Evolutionary conservation across 805 yeast species (phyloP).

Genomic region (Metschnikowia santaceciliae): DNA sequence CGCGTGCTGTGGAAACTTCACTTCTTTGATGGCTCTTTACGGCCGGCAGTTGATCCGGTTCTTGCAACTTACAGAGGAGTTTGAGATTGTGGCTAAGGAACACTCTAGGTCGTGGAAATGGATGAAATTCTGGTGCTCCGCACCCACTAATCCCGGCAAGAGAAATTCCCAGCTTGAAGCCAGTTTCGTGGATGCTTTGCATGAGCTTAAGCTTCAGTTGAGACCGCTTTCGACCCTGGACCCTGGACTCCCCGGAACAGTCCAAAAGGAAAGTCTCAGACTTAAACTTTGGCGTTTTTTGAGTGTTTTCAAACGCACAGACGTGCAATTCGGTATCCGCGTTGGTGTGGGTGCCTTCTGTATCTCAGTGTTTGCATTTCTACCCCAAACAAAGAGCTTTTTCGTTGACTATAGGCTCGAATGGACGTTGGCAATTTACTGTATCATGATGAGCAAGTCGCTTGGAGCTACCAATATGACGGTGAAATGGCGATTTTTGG

Average conservation of each 20-base stretch:
- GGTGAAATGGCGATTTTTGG: slow-evolving; percentile 66
- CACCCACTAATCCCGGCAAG: slow-evolving; percentile 9
- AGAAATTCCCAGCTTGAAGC: slow-evolving; percentile 8
- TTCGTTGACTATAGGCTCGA: slow-evolving; percentile 73
- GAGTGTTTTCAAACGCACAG: slow-evolving; percentile 54
- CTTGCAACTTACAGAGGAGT: slow-evolving; percentile 42
- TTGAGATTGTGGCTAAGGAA: slow-evolving; percentile 23
- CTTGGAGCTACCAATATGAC: slow-evolving; percentile 83
- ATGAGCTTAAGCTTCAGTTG: slow-evolving; percentile 16
- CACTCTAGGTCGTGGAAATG: slow-evolving; percentile 44
- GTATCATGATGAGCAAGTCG: slow-evolving; percentile 81
- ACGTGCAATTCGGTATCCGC: slow-evolving; percentile 73
- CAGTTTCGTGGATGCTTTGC: slow-evolving; percentile 18
- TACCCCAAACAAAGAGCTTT: slow-evolving; percentile 47
- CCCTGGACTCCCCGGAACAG: not conserved
- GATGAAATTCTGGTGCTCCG: slow-evolving; percentile 47
- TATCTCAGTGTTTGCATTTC: slow-evolving; percentile 63
- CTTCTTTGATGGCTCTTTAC: slow-evolving; percentile 59
- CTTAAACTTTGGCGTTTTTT: slow-evolving; percentile 44
- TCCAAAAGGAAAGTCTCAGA: slow-evolving; percentile 5
- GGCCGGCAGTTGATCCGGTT: slow-evolving; percentile 54
- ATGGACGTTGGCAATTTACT: slow-evolving; percentile 80
- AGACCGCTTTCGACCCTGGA: slow-evolving; percentile 3
- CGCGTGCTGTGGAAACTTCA: slow-evolving; percentile 79
- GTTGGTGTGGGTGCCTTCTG: slow-evolving; percentile 75